These are phyloP conservation scores for Naegleria gruberi DNA, from an alignment of 208 protist species.

Conservation along the genomic window DNA sequence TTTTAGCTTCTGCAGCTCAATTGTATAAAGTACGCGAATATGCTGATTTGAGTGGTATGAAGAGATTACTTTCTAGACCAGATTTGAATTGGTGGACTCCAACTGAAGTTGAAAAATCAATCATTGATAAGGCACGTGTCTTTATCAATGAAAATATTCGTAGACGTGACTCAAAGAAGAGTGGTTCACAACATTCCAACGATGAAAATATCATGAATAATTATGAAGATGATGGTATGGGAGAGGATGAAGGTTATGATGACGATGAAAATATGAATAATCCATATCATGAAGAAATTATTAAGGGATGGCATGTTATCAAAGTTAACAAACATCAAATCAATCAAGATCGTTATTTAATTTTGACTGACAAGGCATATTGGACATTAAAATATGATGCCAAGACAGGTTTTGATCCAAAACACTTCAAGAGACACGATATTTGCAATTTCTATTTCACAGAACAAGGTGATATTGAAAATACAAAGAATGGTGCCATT, in stretches of 20 bases:
- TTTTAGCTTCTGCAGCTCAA: neutral
- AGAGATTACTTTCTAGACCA: neutral
- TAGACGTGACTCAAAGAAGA: neutral
- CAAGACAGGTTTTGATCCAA: neutral
- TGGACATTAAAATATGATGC: neutral
- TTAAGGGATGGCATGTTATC: conserved; percentile 15
- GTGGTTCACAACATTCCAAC: neutral
- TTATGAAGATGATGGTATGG: neutral
- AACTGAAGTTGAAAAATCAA: neutral
- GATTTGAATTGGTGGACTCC: neutral
- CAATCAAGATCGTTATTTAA: neutral
- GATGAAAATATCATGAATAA: neutral
- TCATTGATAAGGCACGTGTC: neutral
- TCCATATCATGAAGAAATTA: neutral
- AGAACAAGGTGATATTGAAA: neutral
- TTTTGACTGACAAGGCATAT: neutral
- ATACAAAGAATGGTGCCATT: neutral
- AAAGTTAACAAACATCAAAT: conserved; percentile 7
- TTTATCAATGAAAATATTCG: neutral
- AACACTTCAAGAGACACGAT: conserved; percentile 11
- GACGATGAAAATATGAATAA: neutral
- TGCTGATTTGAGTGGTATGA: neutral
- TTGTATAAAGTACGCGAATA: neutral
- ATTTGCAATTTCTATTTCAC: neutral
- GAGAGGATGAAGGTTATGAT: neutral